Base-by-base conservation (phyloP, 345 rosid species). In the Eucalyptus dawsonii region DNA sequence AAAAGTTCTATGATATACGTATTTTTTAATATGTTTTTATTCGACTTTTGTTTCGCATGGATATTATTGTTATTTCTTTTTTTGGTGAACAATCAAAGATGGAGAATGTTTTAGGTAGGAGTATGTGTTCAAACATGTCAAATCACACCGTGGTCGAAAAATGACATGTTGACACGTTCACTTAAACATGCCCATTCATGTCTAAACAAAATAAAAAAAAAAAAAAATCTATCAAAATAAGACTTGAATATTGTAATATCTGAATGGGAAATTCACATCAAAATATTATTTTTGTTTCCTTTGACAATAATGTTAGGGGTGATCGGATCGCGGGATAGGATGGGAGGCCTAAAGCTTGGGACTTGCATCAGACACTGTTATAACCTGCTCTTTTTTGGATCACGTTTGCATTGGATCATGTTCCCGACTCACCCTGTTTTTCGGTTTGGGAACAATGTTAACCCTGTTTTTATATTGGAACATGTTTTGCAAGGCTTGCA, bases 381-480 rank as follows among this genome's bases (percentile, higher is more conserved):
- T n/a, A n/a, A n/a, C n/a, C n/a, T n/a, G n/a, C n/a, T n/a, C n/a
- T n/a, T 47, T 47, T 47, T 47, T 47, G 1, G 1, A 47, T 3
- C 12, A 0, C 0, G 4, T 47, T 47, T 47, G 49, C 4, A 47
- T 10, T 0, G 4, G 12, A 47, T 4, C 12, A 0, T 47, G 49
- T 47, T 47, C 4, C 4, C 12, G 4, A 47, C 12, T 4, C 49
- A 47, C 4, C 4, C 1, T 44, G 47, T 44, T 44, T 44, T 44
- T 44, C 47, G 47, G 1, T 44, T 2, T 1, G 47, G 1, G 47
- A 44, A 44, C 10, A 44, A 44, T 1, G 12, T 47, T 47, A 47
- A 47, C 12, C 13, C 12, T 47, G 0, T 47, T 45, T 45, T 45
- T 47, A 47, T 47, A 47, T 47, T 47, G 49, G 12, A 47, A 47